Percentiles rank a stretch among this genome's conserved stretches.
Conservation (phyloP, 148 eudicot genomes). For the Suaeda aralocaspica region DNA sequence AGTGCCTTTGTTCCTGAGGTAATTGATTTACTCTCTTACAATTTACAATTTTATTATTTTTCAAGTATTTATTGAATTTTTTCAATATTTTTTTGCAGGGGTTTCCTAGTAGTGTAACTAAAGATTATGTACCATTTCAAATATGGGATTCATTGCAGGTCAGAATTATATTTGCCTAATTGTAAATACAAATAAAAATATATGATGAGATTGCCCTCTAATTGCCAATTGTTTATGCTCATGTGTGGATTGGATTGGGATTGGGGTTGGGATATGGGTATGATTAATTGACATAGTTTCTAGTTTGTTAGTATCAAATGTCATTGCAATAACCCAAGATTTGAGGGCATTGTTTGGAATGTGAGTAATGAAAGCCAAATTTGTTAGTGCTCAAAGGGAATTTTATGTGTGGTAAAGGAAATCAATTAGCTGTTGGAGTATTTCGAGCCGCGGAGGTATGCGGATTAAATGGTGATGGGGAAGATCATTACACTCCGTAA, state of each 20-base stretch:
- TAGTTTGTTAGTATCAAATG: too few relatives aligned
- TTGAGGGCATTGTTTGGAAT: too few relatives aligned
- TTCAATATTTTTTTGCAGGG: slow-evolving; percentile 47
- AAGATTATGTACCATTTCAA: slow-evolving; percentile 91
- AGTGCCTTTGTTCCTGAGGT: slow-evolving; percentile 93
- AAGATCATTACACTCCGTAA: too few relatives aligned
- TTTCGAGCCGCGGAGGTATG: too few relatives aligned
- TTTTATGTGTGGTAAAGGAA: too few relatives aligned
- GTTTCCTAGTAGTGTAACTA: slow-evolving; percentile 89
- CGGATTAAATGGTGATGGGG: too few relatives aligned
- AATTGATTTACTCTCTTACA: background rate
- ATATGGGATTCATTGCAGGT: slow-evolving; percentile 97
- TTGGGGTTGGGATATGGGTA: background rate
- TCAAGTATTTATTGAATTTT: slow-evolving; percentile 8
- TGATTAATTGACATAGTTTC: background rate
- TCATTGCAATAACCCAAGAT: too few relatives aligned
- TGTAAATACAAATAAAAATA: too few relatives aligned
- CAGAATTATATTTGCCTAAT: background rate
- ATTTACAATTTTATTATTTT: slow-evolving; percentile 1
- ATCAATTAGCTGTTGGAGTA: too few relatives aligned
- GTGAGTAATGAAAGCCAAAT: too few relatives aligned
- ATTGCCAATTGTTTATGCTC: background rate
- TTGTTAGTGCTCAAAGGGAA: too few relatives aligned
- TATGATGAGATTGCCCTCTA: background rate
- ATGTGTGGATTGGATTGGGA: too few relatives aligned